phyloP scores from a whole-genome alignment of 2,329 filamentous ascomycete genomes.

The Penicillium sp. region DNA sequence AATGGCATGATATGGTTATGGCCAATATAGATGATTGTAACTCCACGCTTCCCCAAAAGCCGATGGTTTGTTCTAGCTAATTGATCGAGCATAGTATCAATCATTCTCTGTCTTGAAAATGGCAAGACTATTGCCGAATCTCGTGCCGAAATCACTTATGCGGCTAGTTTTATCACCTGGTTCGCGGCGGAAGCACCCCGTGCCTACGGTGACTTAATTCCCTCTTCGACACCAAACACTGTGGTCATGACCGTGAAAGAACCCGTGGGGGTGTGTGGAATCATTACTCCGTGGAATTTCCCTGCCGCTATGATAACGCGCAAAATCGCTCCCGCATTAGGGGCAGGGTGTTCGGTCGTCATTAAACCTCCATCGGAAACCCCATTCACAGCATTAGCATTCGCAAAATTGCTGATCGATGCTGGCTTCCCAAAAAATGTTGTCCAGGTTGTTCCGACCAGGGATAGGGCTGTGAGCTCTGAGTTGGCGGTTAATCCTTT shows the following conservation, averaged over 20 bases:
- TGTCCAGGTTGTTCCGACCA: neutral
- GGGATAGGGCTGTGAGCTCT: no score
- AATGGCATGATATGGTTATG: no score
- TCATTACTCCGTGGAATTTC: conserved; percentile 71
- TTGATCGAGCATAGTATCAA: no score
- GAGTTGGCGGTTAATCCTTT: no score
- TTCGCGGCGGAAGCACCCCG: neutral
- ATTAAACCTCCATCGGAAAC: conserved; percentile 42
- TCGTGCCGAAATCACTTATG: neutral
- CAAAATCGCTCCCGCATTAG: conserved; percentile 42
- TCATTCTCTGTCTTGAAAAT: neutral
- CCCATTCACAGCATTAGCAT: conserved; percentile 36
- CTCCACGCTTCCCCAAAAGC: no score
- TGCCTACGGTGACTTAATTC: conserved; percentile 13
- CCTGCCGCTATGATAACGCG: conserved; percentile 70
- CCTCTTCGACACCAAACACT: conserved; percentile 5
- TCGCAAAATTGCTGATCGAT: conserved; percentile 30
- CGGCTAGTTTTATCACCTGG: neutral
- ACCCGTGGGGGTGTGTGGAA: conserved; percentile 12
- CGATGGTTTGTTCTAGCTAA: no score
- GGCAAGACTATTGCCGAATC: neutral
- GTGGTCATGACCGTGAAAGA: conserved; percentile 7
- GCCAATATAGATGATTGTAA: no score
- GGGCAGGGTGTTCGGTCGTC: conserved; percentile 44
- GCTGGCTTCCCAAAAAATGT: conserved; percentile 36